phyloP scores from a whole-genome alignment of 768 basidiomycete species.

The Suillus discolor region DNA sequence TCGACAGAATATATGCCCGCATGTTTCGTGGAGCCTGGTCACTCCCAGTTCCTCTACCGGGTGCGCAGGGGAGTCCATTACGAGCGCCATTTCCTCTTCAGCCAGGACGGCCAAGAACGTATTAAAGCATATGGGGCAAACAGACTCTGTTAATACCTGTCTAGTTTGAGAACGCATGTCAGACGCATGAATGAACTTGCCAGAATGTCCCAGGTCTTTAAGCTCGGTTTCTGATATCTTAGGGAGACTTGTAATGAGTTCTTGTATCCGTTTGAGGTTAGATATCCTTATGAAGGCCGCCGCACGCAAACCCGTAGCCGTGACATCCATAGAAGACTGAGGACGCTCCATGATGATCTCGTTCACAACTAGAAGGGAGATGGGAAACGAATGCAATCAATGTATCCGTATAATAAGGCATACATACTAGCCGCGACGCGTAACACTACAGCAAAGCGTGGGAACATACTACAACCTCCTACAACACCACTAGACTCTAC shows the following conservation, averaged over 20 bases:
- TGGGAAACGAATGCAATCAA: constrained; percentile 7
- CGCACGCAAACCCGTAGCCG: background rate
- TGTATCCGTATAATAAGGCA: constrained; percentile 3
- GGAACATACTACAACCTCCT: constrained; percentile 23
- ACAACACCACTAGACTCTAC: constrained; percentile 6
- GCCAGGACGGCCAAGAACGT: constrained; percentile 68
- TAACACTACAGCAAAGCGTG: constrained; percentile 22
- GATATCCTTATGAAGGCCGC: too few species aligned
- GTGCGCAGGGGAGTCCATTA: constrained; percentile 79
- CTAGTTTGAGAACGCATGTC: constrained; percentile 7
- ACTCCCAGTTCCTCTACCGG: constrained; percentile 71
- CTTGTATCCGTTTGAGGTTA: constrained; percentile 40
- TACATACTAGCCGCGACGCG: constrained; percentile 14
- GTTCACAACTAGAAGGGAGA: background rate
- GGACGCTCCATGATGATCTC: background rate
- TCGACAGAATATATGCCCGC: constrained; percentile 78
- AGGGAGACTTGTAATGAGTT: constrained; percentile 50
- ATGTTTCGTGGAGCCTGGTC: constrained; percentile 56
- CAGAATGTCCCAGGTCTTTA: constrained; percentile 47
- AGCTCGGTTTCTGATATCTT: constrained; percentile 54
- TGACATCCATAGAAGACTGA: background rate
- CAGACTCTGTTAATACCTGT: constrained; percentile 48
- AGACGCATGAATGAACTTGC: constrained; percentile 26
- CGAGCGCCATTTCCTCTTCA: constrained; percentile 73
- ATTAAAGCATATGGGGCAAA: constrained; percentile 77